Evolutionary conservation across 768 basidiomycete species (phyloP).

Genomic region (Tulasnella sp.): DNA sequence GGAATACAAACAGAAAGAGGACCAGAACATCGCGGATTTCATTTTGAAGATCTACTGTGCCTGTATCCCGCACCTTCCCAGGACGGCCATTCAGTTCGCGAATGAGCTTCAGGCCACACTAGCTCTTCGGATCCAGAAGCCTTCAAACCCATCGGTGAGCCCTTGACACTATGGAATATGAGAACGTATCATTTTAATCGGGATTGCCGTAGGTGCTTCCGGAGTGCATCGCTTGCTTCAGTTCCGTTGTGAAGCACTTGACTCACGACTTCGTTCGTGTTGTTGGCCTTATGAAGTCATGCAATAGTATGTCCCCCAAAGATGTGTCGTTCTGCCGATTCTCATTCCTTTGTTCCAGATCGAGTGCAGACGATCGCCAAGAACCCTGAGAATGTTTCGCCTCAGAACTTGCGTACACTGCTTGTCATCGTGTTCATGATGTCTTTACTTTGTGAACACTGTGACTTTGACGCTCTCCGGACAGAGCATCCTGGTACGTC

Average conservation of each 20-base stretch:
- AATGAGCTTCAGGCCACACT: slow-evolving; percentile 68
- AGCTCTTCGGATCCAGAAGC: slow-evolving; percentile 4
- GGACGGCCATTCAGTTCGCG: slow-evolving; percentile 79
- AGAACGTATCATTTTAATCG: neutral
- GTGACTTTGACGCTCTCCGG: slow-evolving; percentile 71
- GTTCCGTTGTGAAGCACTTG: slow-evolving; percentile 66
- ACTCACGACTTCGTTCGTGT: slow-evolving; percentile 77
- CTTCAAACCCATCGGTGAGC: slow-evolving; percentile 31
- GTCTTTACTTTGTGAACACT: slow-evolving; percentile 76
- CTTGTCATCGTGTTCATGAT: slow-evolving; percentile 73
- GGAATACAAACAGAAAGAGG: slow-evolving; percentile 46
- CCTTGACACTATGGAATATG: neutral
- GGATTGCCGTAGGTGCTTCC: slow-evolving; percentile 51
- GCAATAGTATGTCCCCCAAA: slow-evolving; percentile 45
- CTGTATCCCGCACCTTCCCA: slow-evolving; percentile 78
- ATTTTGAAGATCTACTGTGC: slow-evolving; percentile 78
- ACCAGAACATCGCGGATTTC: slow-evolving; percentile 72
- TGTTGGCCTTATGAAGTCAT: slow-evolving; percentile 70
- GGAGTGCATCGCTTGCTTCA: slow-evolving; percentile 88
- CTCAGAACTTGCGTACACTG: slow-evolving; percentile 24
- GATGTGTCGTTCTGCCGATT: neutral
- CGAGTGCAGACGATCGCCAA: slow-evolving; percentile 4
- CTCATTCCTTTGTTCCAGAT: neutral
- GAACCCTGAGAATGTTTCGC: neutral
- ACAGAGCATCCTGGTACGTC: slow-evolving; percentile 46